Base-by-base conservation (phyloP, 2,329 filamentous ascomycete genomes). In the Aspergillus japonicus region DNA sequence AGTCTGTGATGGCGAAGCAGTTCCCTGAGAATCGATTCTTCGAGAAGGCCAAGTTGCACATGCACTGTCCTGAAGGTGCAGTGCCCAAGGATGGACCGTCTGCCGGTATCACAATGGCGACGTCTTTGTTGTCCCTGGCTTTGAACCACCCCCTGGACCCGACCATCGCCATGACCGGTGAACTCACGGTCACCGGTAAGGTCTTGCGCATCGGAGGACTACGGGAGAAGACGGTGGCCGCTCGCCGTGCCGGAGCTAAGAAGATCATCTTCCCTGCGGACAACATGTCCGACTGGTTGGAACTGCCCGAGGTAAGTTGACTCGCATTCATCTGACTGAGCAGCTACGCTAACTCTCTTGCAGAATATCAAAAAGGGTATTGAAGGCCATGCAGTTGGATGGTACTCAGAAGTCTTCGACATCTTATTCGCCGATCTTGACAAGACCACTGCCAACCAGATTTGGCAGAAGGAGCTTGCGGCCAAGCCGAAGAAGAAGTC, bases 281-380 rank as follows among this genome's bases (percentile, higher is more conserved):
- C 79, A 97, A 97, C 77, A 87, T 90, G 83, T 95, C 91, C 58
- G 95, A 99, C 82, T 99, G 95, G 96, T 81, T 97, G 54, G 95
- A 99, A 78, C 83, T 99, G 68, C 95, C 96, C 57, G 89, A 97
- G 84, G 95, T 97, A 85, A 77, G 91, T 62, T 57, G 31, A 47
- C 44, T 53, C 44, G 21, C 48, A 29, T 44, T 19, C 44, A 33
- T 56, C 54, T 23, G 35, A 55, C 54, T 57, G 65, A 62, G 47
- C 62, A 47, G 24, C 19, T 10, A 5, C 16, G 21, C 65, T 72
- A 57, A 70, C 62, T 23, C 39, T 56, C 23, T 49, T 47, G 58
- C 74, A 99, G 95, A 98, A 98, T 73, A 99, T 99, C 82, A 99
- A 98, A 80, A 86, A 96, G 71, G 93, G 92, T 66, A 91, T 99